Base-by-base conservation (phyloP, 176 grass and related monocot species). In the Cocos nucifera region DNA sequence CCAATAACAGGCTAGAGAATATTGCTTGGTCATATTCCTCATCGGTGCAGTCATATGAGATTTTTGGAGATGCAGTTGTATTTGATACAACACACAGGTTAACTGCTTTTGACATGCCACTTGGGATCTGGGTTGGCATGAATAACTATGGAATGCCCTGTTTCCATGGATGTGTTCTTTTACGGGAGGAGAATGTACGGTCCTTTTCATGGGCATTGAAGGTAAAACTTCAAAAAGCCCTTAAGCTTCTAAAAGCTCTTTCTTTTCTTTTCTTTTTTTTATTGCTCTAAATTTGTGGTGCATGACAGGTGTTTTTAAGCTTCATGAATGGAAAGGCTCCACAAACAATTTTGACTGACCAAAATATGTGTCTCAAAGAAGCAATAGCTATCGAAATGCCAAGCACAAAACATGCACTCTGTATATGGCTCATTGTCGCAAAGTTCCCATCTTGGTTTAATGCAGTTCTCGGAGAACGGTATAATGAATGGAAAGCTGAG, bases 301-400 rank as follows among this genome's bases (percentile, higher is more conserved):
- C 56, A 20, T 69, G 52, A 39, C 78, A 95, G 89, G 85, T 80
- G 10, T 95, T 95, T 82, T 77, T 95, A 25, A 80, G 77, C 53
- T 95, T 82, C 65, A 85, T 95, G 78, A 85, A 85, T 75, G 80
- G 78, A 52, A 85, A 80, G 77, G 63, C 78, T 60, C 85, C 89
- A 26, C 64, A 15, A 29, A 85, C 72, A 49, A 79, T 95, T 70
- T 58, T 94, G 57, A 88, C 89, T 14, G 78, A 85, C 69, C 69
- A 95, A 68, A 95, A 77, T 71, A 21, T 73, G 10, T 77, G 55
- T 61, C 72, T 88, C 30, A 82, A 71, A 66, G 81, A 95, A 73
- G 78, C 75, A 50, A 70, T 88, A 77, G 71, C 70, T 71, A 69
- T 78, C 12, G 85, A 88, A 66, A 72, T 85, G 66, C 81, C 81